Evolutionary conservation across 2,329 filamentous ascomycete genomes (phyloP).

Genomic region (Curvularia spicifera): DNA sequence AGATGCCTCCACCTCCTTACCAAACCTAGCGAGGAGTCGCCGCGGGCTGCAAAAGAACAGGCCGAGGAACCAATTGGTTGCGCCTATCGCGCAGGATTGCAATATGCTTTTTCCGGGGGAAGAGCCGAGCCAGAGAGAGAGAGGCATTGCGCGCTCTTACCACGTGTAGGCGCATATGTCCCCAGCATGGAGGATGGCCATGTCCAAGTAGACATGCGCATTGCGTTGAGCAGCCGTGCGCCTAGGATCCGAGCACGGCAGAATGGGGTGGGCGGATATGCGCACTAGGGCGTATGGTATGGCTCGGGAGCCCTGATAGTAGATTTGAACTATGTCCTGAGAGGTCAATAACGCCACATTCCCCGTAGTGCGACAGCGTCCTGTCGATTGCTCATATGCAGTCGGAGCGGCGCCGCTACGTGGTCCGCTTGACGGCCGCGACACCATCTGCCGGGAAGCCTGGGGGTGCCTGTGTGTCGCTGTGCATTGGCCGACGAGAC

Average conservation of each 20-base stretch:
- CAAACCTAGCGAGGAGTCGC: constrained; percentile 13
- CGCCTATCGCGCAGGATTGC: constrained; percentile 11
- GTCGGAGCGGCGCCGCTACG: constrained; percentile 32
- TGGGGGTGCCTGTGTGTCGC: constrained; percentile 32
- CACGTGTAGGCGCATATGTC: constrained; percentile 39
- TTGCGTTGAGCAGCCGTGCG: constrained; percentile 8
- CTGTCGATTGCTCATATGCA: constrained; percentile 21
- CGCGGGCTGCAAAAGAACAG: constrained; percentile 12
- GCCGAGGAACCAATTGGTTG: constrained; percentile 20
- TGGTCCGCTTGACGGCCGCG: constrained; percentile 31
- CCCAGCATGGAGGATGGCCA: constrained; percentile 18
- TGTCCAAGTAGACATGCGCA: constrained; percentile 4
- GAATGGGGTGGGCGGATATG: constrained; percentile 1
- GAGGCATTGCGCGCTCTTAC: constrained; percentile 25
- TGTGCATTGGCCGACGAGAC: constrained; percentile 24
- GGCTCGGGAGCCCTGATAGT: constrained; percentile 20
- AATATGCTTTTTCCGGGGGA: constrained; percentile 22
- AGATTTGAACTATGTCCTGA: constrained; percentile 18
- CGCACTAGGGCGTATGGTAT: constrained; percentile 15
- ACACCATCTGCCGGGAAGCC: constrained; percentile 30
- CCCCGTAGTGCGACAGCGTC: constrained; percentile 32
- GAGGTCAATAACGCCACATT: constrained; percentile 42
- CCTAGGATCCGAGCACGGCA: constrained; percentile 10
- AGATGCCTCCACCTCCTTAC: constrained; percentile 1
- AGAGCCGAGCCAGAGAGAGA: constrained; percentile 6